phyloP scores from a whole-genome alignment of 2,329 filamentous ascomycete species.

The Thyridium curvatum region DNA sequence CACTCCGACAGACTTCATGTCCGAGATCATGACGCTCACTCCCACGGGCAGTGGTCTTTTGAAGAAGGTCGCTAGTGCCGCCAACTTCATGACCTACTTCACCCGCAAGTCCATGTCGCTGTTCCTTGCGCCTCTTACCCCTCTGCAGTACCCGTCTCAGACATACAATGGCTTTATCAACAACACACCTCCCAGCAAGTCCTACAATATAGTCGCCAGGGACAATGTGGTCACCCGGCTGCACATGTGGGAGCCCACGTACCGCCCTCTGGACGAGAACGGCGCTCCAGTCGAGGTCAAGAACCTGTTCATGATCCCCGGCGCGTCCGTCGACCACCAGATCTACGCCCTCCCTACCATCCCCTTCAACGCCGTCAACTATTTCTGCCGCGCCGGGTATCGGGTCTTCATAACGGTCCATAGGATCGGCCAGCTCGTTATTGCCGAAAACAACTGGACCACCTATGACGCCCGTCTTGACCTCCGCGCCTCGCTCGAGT shows the following conservation, averaged over 20 bases:
- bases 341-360: conserved; percentile 59
- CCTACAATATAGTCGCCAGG: conserved; percentile 38
- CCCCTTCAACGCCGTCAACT: conserved; percentile 56
- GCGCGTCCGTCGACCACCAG: conserved; percentile 56
- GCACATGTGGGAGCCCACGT: conserved; percentile 50
- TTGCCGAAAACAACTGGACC: conserved; percentile 47
- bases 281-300: conserved; percentile 24
- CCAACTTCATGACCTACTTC: conserved; percentile 50
- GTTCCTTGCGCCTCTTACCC: conserved; percentile 47
- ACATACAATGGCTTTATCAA: conserved; percentile 46
- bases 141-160: conserved; percentile 47
- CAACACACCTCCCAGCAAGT: conserved; percentile 35
- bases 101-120: conserved; percentile 44
- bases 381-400: conserved; percentile 55
- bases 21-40: conserved; percentile 47
- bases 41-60: conserved; percentile 40
- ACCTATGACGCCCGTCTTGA: conserved; percentile 56
- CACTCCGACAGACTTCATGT: conserved; percentile 43
- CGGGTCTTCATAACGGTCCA: conserved; percentile 51
- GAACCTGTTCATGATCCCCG: conserved; percentile 56
- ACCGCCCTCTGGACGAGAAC: conserved; percentile 13
- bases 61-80: conserved; percentile 35
- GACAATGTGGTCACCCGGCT: conserved; percentile 48
- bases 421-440: conserved; percentile 48
- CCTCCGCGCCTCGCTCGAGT: conserved; percentile 47